phyloP scores from a whole-genome alignment of 1,139 yeast species.

The Diutina sp. region DNA sequence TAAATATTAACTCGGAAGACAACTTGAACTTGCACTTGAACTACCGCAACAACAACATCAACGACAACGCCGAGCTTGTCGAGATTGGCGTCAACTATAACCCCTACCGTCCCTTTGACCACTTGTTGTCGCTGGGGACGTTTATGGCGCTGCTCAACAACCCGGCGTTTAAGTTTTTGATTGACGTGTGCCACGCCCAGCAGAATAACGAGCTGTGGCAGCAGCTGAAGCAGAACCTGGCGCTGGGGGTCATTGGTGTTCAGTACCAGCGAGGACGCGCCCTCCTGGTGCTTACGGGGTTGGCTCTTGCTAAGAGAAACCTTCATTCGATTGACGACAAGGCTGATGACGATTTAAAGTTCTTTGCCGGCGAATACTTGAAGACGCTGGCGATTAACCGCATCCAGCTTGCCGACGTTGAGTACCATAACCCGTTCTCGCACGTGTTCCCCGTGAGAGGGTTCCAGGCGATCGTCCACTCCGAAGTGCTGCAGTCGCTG shows the following conservation, averaged over 20 bases:
- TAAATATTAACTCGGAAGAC: constrained; percentile 28
- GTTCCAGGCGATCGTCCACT: constrained; percentile 10
- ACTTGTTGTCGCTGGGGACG: constrained; percentile 21
- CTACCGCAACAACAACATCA: constrained; percentile 30
- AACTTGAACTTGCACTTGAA: constrained; percentile 25
- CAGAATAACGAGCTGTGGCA: constrained; percentile 31
- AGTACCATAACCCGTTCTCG: constrained; percentile 14
- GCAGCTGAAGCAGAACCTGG: constrained; percentile 17
- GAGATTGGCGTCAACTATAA: constrained; percentile 29
- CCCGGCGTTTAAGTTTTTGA: constrained; percentile 26
- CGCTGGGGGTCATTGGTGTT: constrained; percentile 35
- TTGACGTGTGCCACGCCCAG: constrained; percentile 22
- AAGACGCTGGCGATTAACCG: constrained; percentile 23
- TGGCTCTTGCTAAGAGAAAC: constrained; percentile 28
- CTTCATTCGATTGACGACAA: constrained; percentile 29
- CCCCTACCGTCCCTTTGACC: constrained; percentile 35
- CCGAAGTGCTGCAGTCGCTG: constrained; percentile 17
- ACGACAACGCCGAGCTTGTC: constrained; percentile 30
- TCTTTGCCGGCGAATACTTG: constrained; percentile 20
- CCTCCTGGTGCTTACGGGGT: constrained; percentile 21
- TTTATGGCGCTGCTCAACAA: constrained; percentile 25
- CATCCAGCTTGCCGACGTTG: constrained; percentile 13
- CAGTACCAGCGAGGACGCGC: constrained; percentile 12
- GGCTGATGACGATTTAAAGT: constrained; percentile 20
- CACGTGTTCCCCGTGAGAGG: constrained; percentile 19